Conservation (phyloP, 257 asterid genomes). For the Catharanthus roseus region DNA sequence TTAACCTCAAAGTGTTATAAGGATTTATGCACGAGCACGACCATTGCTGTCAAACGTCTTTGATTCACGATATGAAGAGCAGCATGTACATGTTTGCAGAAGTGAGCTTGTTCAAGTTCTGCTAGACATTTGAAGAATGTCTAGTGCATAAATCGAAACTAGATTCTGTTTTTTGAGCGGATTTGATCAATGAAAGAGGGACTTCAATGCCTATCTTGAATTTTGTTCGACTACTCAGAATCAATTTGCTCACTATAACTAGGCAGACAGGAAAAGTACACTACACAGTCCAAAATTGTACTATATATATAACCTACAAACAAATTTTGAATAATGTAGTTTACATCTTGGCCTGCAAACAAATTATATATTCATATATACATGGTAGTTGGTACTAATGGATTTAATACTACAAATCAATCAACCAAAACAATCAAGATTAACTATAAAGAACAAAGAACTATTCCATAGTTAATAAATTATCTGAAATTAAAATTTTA, state of each 20-base stretch:
- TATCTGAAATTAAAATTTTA: background rate
- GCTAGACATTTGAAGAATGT: background rate
- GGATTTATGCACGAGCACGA: background rate
- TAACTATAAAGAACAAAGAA: background rate
- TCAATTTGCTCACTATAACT: no score
- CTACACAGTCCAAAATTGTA: no score
- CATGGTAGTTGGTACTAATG: no score
- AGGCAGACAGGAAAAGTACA: no score
- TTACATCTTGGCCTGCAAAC: background rate
- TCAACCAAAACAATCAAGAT: background rate
- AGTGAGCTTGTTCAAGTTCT: background rate
- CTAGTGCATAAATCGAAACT: background rate
- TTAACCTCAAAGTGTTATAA: no score
- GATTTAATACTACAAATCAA: slow-evolving; percentile 1
- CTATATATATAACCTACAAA: no score
- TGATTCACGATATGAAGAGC: background rate
- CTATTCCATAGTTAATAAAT: background rate
- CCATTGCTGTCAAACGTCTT: background rate
- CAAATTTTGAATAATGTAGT: background rate
- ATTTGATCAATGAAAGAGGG: background rate
- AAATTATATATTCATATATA: no score
- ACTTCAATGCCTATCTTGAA: background rate
- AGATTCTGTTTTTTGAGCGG: no score
- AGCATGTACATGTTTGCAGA: background rate
- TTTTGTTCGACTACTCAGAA: background rate